Evolutionary conservation across 495 filamentous ascomycete genomes (phyloP).

Genomic region (Aspergillus indologenus): DNA sequence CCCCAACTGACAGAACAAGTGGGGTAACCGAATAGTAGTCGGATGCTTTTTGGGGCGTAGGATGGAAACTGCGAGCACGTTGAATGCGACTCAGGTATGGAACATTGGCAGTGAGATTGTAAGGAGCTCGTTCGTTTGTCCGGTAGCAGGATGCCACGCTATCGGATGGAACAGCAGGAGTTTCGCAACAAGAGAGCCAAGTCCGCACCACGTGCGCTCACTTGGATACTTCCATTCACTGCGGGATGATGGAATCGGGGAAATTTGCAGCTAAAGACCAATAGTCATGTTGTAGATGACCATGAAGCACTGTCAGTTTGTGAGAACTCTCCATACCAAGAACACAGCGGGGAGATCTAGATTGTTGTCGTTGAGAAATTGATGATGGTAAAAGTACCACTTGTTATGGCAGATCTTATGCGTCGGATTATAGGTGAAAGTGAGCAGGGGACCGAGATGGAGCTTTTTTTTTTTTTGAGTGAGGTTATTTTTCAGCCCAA

Average conservation of each 20-base stretch:
- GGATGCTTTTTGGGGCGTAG: not conserved
- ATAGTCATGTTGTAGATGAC: slow-evolving; percentile 32
- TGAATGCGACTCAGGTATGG: not conserved
- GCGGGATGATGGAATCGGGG: slow-evolving; percentile 16
- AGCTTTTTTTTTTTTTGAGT: no score
- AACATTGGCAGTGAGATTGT: not conserved
- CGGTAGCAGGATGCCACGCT: not conserved
- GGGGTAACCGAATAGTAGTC: not conserved
- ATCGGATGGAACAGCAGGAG: slow-evolving; percentile 3
- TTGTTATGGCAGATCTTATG: not conserved
- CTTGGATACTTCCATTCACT: slow-evolving; percentile 17
- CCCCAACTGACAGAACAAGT: not conserved
- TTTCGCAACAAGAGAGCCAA: slow-evolving; percentile 13
- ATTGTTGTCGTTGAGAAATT: slow-evolving; percentile 23
- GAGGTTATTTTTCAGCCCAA: not conserved
- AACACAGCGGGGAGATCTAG: slow-evolving; percentile 32
- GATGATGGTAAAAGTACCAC: slow-evolving; percentile 8
- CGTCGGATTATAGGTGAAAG: not conserved
- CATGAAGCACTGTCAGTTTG: slow-evolving; percentile 23
- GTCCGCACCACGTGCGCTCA: slow-evolving; percentile 17
- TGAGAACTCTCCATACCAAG: slow-evolving; percentile 33
- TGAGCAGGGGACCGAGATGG: not conserved
- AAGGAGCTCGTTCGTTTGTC: not conserved
- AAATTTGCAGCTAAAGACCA: slow-evolving; percentile 26
- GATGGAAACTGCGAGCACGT: not conserved